Evolutionary conservation across 1,284 basidiomycete species (phyloP).

Genomic region (Ustilago vetiveriae): DNA sequence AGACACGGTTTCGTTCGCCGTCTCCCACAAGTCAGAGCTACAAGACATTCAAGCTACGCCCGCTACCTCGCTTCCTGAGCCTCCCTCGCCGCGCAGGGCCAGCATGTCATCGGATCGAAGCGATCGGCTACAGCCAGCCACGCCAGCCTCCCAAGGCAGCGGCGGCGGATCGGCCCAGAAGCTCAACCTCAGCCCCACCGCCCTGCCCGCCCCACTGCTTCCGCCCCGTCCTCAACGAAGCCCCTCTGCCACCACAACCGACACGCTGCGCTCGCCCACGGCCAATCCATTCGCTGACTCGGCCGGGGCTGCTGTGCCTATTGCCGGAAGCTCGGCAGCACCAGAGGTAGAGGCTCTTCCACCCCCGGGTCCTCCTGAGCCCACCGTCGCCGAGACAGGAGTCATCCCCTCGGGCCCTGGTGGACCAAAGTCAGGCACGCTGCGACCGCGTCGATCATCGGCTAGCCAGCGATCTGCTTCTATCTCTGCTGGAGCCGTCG

Average conservation of each 20-base stretch:
- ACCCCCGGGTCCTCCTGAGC: conserved; percentile 29
- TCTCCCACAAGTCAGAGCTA: conserved; percentile 39
- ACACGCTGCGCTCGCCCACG: conserved; percentile 26
- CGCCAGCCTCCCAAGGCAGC: conserved; percentile 2
- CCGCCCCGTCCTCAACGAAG: conserved; percentile 39
- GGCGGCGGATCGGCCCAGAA: conserved; percentile 14
- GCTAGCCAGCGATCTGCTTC: conserved; percentile 40
- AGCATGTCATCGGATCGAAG: conserved; percentile 21
- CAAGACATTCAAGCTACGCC: conserved; percentile 14
- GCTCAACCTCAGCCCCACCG: conserved; percentile 42
- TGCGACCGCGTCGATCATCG: conserved; percentile 41
- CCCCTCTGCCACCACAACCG: conserved; percentile 14
- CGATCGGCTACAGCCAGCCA: conserved; percentile 16
- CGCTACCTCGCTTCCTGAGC: not conserved
- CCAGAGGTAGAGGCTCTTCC: conserved; percentile 11
- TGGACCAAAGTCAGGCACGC: conserved; percentile 50
- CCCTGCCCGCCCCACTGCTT: conserved; percentile 35
- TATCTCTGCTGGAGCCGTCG: conserved; percentile 43
- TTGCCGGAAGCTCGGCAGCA: not conserved
- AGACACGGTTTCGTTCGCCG: conserved; percentile 40
- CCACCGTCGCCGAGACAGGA: conserved; percentile 54
- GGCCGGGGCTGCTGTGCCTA: conserved; percentile 4
- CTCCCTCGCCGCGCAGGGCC: conserved; percentile 10
- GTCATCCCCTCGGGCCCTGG: conserved; percentile 45
- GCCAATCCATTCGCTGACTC: conserved; percentile 34